Evolutionary conservation across 306 rosid species (phyloP), one percentile per base, ranked within the genome.

Genomic region (Trichosanthes truncata): DNA sequence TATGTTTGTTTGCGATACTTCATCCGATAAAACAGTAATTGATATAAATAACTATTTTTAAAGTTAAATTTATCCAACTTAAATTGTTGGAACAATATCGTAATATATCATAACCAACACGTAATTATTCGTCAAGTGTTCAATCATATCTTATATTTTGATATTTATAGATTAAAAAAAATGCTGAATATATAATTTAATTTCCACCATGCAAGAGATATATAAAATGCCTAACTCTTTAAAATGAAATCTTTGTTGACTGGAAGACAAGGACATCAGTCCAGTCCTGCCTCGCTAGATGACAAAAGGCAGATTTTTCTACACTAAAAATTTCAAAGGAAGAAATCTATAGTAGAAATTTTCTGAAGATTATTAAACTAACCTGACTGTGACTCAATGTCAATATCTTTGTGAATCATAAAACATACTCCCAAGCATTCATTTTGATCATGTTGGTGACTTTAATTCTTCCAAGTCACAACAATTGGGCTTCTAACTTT

Each of bases 401-500:
- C 63, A 52, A 20, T 74, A 49, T 7, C 48, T 17, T 20, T 74
- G 26, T 51, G 14, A 52, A 33, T 74, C 63, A 74, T 74, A 49
- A 40, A 68, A 17, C 78, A 25, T 26, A 73, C 41, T 13, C 56
- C 41, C 77, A 45, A 13, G 20, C 23, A 69, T 25, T 69, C 29
- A 38, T 9, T 69, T 20, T 41, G 33, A 12, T 67, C 74, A 68
- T 18, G 18, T 11, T 4, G 33, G 29, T 10, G 17, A 40, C 60
- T 82, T 68, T 72, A 78, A 81, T 25, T 79, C 80, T 90, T 88
- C 97, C 97, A 94, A 75, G 92, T 88, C 81, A 92, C 94, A 72
- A 91, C 84, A 76, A 94, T 89, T 33, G 97, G 96, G 82, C 98
- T 94, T 87, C 90, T 94, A 52, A 92, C 98, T 80, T 81, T 89